These are phyloP conservation scores for Citrus inodora DNA, from an alignment of 345 rosid species.

Conservation along the genomic window DNA sequence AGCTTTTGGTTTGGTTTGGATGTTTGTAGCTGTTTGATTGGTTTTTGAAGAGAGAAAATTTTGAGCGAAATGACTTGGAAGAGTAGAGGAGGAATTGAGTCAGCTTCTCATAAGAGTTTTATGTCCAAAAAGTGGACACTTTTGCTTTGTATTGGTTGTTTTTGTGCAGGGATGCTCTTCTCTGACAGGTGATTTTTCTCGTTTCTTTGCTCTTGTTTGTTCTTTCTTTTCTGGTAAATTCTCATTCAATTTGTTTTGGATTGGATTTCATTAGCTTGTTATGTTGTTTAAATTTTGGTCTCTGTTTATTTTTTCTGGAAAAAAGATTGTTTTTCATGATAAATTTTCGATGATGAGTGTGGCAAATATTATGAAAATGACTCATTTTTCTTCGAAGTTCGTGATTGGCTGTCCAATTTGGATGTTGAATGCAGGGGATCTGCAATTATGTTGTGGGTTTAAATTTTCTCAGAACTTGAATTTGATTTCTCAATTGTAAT, in stretches of 20 bases:
- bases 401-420: background rate
- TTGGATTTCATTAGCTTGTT: background rate
- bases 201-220: background rate
- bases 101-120: conserved; percentile 37
- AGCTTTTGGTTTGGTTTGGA: conserved; percentile 9
- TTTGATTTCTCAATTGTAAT: background rate
- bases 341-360: background rate
- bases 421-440: background rate
- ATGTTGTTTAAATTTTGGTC: background rate
- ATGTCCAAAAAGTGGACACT: conserved; percentile 83
- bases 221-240: background rate
- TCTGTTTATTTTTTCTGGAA: conserved; percentile 9
- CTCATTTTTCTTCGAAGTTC: background rate
- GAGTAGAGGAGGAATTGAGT: conserved; percentile 47
- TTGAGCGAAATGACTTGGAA: conserved; percentile 47
- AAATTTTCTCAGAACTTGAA: background rate
- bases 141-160: conserved; percentile 82
- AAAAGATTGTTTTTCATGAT: background rate
- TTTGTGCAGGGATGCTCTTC: conserved; percentile 90
- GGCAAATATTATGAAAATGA: background rate
- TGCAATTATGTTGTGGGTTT: conserved; percentile 3
- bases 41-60: conserved; percentile 1
- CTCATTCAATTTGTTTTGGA: background rate
- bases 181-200: conserved; percentile 53
- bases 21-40: background rate